These are phyloP conservation scores for Aspergillus fumigatiaffinis DNA, from an alignment of 2,329 filamentous ascomycete genomes.

Conservation along the genomic window DNA sequence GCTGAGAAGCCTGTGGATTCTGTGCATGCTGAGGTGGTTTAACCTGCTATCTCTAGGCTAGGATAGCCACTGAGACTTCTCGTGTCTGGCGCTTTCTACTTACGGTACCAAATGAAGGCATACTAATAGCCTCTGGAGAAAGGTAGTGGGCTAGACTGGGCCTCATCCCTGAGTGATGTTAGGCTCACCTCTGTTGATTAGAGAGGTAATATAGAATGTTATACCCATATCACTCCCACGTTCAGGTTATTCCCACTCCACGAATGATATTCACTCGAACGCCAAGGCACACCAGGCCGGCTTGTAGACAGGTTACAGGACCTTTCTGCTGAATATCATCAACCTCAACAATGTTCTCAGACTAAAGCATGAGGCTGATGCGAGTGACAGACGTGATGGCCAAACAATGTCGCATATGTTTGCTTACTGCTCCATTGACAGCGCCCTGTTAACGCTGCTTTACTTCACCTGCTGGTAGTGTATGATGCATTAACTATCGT, in stretches of 20 bases:
- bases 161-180: background rate
- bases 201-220: background rate
- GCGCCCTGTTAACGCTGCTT: background rate
- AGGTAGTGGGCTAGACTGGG: too few species aligned
- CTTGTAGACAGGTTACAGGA: background rate
- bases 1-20: constrained; percentile 6
- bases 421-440: background rate
- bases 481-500: too few species aligned
- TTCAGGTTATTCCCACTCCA: too few species aligned
- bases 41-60: background rate
- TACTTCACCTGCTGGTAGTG: too few species aligned
- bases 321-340: background rate
- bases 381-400: background rate
- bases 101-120: too few species aligned
- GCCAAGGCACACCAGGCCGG: too few species aligned
- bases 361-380: background rate
- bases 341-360: too few species aligned
- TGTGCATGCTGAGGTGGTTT: constrained; percentile 14
- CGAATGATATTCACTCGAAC: background rate
- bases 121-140: too few species aligned
- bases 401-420: background rate
- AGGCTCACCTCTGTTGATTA: background rate
- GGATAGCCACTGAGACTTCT: too few species aligned
- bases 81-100: too few species aligned
- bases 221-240: background rate